A percentile compares a stretch with the other conserved stretches of the same genome.
phyloP scores from a whole-genome alignment of 768 basidiomycete species.

The Boletus reticuloceps region DNA sequence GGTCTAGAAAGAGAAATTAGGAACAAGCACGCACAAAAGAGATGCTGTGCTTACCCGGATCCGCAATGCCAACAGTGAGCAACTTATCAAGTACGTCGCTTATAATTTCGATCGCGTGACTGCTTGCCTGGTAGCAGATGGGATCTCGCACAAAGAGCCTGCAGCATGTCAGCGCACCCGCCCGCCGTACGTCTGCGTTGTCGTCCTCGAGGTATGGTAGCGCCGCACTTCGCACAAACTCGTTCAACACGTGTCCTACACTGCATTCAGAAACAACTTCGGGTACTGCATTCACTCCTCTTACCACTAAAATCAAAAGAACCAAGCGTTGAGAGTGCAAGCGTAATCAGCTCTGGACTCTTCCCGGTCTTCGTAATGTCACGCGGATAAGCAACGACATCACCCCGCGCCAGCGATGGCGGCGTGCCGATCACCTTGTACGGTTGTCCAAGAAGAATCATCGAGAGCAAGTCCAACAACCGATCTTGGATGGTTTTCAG shows the following conservation, averaged over 20 bases:
- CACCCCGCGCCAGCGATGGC: constrained; percentile 51
- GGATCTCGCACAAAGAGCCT: constrained; percentile 91
- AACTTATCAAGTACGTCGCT: constrained; percentile 98
- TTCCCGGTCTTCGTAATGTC: constrained; percentile 53
- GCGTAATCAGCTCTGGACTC: constrained; percentile 64
- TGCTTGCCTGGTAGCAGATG: constrained; percentile 94
- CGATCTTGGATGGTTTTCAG: constrained; percentile 95
- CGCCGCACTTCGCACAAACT: constrained; percentile 90
- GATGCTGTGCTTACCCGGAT: constrained; percentile 65
- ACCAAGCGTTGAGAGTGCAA: constrained; percentile 85
- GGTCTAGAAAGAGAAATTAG: constrained; percentile 39
- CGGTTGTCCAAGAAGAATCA: constrained; percentile 75
- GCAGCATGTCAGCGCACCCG: constrained; percentile 91
- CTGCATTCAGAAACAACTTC: constrained; percentile 10
- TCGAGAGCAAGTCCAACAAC: constrained; percentile 79
- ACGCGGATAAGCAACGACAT: constrained; percentile 45
- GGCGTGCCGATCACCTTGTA: constrained; percentile 92
- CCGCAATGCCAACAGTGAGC: constrained; percentile 91
- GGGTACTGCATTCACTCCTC: constrained; percentile 6
- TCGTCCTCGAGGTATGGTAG: constrained; percentile 95
- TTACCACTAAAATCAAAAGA: constrained; percentile 92
- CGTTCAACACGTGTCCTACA: constrained; percentile 87
- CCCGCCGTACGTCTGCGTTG: constrained; percentile 78
- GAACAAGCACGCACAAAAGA: constrained; percentile 1
- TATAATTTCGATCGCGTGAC: constrained; percentile 94